phyloP scores from a whole-genome alignment of 768 basidiomycete species.

The Phanerodontia chrysosporium region DNA sequence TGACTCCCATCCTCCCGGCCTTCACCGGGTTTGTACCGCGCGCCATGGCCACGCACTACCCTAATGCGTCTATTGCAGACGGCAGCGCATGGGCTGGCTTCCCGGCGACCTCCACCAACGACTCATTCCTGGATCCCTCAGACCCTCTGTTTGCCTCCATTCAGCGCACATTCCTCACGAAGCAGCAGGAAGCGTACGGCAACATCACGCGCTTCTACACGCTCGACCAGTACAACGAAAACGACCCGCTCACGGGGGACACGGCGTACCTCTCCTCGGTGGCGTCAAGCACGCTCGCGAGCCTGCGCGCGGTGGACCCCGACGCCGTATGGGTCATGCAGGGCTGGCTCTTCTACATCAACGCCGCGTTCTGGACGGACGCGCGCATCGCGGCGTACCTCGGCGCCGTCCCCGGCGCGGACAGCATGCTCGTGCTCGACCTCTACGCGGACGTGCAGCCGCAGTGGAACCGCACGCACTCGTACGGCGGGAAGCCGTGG shows the following conservation, averaged over 20 bases:
- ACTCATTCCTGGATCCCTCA: constrained; percentile 37
- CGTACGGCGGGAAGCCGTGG: constrained; percentile 38
- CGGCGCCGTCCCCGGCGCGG: constrained; percentile 31
- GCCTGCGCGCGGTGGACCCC: constrained; percentile 35
- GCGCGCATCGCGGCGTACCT: constrained; percentile 38
- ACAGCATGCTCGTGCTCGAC: constrained; percentile 39
- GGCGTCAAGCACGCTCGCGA: constrained; percentile 30
- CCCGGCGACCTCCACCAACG: constrained; percentile 29
- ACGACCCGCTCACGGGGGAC: constrained; percentile 31
- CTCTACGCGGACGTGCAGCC: constrained; percentile 36
- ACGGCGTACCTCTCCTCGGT: constrained; percentile 30
- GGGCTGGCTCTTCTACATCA: constrained; percentile 39
- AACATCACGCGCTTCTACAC: constrained; percentile 38
- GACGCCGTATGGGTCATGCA: constrained; percentile 40
- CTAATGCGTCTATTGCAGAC: constrained; percentile 31
- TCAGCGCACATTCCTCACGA: constrained; percentile 35
- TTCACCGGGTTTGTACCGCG: constrained; percentile 40
- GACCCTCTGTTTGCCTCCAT: constrained; percentile 33
- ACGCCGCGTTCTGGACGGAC: constrained; percentile 33
- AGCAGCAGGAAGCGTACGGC: constrained; percentile 35
- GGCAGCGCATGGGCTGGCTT: constrained; percentile 35
- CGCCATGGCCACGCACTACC: constrained; percentile 26
- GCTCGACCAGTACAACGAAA: constrained; percentile 44
- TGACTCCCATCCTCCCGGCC: constrained; percentile 38
- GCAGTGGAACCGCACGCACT: constrained; percentile 37